Conservation (phyloP, 108 stramenopile species). For the Pseudonitzschia multistriata region DNA sequence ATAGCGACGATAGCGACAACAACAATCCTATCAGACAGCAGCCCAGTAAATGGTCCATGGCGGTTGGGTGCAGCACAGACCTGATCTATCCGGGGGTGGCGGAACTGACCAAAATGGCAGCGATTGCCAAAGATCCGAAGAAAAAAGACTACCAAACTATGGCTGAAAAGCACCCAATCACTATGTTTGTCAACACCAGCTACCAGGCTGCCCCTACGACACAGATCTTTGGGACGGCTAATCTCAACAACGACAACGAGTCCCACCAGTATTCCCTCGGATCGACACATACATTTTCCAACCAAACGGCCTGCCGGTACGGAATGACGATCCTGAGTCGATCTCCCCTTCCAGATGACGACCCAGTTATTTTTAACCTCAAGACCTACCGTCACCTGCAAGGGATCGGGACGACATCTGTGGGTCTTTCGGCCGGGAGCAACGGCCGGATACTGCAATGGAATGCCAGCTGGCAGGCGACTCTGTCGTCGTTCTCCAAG, state of each 20-base stretch:
- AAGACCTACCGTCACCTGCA: constrained; percentile 34
- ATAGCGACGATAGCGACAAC: background rate
- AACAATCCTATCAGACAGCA: background rate
- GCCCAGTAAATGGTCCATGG: constrained; percentile 39
- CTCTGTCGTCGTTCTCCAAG: background rate
- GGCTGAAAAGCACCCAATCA: constrained; percentile 26
- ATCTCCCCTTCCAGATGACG: constrained; percentile 27
- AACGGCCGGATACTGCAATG: constrained; percentile 31
- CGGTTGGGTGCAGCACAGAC: constrained; percentile 28
- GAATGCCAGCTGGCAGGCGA: constrained; percentile 30
- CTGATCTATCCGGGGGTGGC: constrained; percentile 34
- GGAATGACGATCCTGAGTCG: constrained; percentile 28
- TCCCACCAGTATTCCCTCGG: constrained; percentile 37
- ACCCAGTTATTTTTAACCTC: constrained; percentile 31
- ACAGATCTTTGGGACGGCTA: constrained; percentile 34
- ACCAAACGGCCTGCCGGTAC: constrained; percentile 34
- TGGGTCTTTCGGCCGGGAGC: constrained; percentile 26
- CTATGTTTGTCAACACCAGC: constrained; percentile 31
- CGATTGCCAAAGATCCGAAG: constrained; percentile 10
- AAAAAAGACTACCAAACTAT: background rate
- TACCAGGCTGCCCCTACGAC: constrained; percentile 33
- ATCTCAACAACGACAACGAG: constrained; percentile 28
- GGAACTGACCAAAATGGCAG: constrained; percentile 19
- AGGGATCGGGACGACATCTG: constrained; percentile 29
- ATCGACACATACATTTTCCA: constrained; percentile 33